A percentile compares a stretch with the other conserved stretches of the same genome.
These are phyloP conservation scores for Aurifilum marmelostoma DNA, from an alignment of 2,329 filamentous ascomycete species.

Conservation along the genomic window DNA sequence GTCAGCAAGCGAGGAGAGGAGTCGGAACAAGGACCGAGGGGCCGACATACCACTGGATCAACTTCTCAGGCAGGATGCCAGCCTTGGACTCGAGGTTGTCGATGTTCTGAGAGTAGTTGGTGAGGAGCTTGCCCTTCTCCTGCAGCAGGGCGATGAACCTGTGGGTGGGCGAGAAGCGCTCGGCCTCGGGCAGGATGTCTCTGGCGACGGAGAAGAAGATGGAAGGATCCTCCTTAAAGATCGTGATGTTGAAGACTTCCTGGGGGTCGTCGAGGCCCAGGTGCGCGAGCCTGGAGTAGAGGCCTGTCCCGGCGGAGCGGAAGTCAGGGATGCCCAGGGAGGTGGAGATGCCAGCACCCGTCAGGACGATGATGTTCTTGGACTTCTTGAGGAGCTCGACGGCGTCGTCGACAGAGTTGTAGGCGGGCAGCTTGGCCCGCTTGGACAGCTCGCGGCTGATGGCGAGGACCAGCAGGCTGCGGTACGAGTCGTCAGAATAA, in stretches of 20 bases:
- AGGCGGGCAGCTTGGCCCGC: slow-evolving; percentile 75
- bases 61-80: slow-evolving; percentile 77
- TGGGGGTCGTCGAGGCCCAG: slow-evolving; percentile 83
- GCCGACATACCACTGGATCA: slow-evolving; percentile 72
- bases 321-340: slow-evolving; percentile 97
- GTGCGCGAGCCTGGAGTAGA: slow-evolving; percentile 83
- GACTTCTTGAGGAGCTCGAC: slow-evolving; percentile 73
- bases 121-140: slow-evolving; percentile 84
- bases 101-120: slow-evolving; percentile 98
- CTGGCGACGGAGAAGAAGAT: slow-evolving; percentile 92
- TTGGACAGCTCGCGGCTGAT: slow-evolving; percentile 81
- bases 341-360: slow-evolving; percentile 94
- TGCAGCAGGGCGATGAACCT: slow-evolving; percentile 90
- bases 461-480: slow-evolving; percentile 73
- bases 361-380: slow-evolving; percentile 89
- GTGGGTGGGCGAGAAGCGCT: slow-evolving; percentile 88
- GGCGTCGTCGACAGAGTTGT: slow-evolving; percentile 88
- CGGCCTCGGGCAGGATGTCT: slow-evolving; percentile 81
- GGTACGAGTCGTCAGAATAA: slow-evolving; percentile 73
- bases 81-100: slow-evolving; percentile 92
- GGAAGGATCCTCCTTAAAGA: slow-evolving; percentile 83
- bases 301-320: slow-evolving; percentile 86
- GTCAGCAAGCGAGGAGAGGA: not conserved
- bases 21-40: not conserved
- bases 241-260: slow-evolving; percentile 89